These are phyloP conservation scores for Rhynchospora pubera DNA, from an alignment of 176 grass and related monocot species.

Conservation along the genomic window DNA sequence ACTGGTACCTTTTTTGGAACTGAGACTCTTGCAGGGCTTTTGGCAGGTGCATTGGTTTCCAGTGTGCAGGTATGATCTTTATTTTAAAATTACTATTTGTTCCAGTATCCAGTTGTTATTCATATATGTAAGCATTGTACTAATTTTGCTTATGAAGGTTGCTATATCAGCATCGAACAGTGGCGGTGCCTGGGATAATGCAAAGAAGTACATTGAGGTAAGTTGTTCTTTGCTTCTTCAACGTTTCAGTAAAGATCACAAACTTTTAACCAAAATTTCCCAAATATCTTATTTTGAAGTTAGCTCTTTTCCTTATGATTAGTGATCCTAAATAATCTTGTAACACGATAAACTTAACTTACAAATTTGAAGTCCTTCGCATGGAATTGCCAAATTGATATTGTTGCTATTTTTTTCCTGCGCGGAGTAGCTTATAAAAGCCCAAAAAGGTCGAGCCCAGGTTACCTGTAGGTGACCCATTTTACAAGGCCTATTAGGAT, in stretches of 20 bases:
- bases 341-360: no score
- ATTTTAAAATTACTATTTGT: not conserved
- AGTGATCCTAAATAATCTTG: no score
- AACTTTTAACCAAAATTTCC: no score
- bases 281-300: no score
- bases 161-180: constrained; percentile 92
- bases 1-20: constrained; percentile 63
- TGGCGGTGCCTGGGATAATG: constrained; percentile 89
- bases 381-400: no score
- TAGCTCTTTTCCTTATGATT: no score
- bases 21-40: constrained; percentile 58
- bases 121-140: not conserved
- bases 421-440: no score
- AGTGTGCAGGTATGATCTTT: constrained; percentile 53
- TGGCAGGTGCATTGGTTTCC: constrained; percentile 71
- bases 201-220: constrained; percentile 96
- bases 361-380: no score
- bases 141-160: constrained; percentile 26
- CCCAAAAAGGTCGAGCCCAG: no score
- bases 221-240: not conserved
- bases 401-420: no score
- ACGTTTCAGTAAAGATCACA: not conserved
- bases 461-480: no score
- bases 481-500: no score
- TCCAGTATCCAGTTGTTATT: not conserved